These are phyloP conservation scores for Carallia brachiata DNA, from an alignment of 345 rosid genomes.

Conservation along the genomic window DNA sequence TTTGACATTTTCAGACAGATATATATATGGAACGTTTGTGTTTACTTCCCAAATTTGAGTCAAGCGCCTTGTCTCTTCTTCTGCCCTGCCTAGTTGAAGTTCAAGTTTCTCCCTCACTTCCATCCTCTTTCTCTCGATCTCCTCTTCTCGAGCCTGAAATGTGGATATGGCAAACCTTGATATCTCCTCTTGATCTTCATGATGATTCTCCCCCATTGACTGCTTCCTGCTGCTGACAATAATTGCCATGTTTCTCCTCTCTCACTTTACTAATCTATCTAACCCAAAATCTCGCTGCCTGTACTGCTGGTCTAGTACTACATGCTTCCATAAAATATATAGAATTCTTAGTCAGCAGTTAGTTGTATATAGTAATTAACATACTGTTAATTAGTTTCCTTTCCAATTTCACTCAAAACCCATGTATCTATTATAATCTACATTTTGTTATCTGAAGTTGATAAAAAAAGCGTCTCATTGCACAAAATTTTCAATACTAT, in stretches of 20 bases:
- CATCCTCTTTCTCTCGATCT: conserved; percentile 74
- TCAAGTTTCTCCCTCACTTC: conserved; percentile 67
- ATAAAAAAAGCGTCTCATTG: too few relatives aligned
- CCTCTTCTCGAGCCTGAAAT: conserved; percentile 73
- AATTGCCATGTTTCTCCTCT: conserved; percentile 25
- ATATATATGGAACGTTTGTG: not conserved
- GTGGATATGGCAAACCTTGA: conserved; percentile 52
- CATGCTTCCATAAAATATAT: too few relatives aligned
- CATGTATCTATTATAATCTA: too few relatives aligned
- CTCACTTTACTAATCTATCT: not conserved
- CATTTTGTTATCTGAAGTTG: too few relatives aligned
- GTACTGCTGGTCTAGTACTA: too few relatives aligned
- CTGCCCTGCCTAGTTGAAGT: conserved; percentile 62
- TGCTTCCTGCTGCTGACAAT: conserved; percentile 36
- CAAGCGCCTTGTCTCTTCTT: conserved; percentile 71
- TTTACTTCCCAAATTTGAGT: conserved; percentile 67
- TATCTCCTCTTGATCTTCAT: conserved; percentile 52
- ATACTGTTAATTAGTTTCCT: too few relatives aligned
- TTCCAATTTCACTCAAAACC: too few relatives aligned
- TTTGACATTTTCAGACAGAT: too few relatives aligned
- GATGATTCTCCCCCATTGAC: conserved; percentile 49
- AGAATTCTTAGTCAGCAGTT: too few relatives aligned
- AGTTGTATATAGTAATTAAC: too few relatives aligned
- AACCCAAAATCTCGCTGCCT: too few relatives aligned
- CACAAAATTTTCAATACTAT: too few relatives aligned